Evolutionary conservation across 2,329 filamentous ascomycete genomes (phyloP), one percentile per base, ranked within the genome.

Genomic region (Claviceps quebecensis): DNA sequence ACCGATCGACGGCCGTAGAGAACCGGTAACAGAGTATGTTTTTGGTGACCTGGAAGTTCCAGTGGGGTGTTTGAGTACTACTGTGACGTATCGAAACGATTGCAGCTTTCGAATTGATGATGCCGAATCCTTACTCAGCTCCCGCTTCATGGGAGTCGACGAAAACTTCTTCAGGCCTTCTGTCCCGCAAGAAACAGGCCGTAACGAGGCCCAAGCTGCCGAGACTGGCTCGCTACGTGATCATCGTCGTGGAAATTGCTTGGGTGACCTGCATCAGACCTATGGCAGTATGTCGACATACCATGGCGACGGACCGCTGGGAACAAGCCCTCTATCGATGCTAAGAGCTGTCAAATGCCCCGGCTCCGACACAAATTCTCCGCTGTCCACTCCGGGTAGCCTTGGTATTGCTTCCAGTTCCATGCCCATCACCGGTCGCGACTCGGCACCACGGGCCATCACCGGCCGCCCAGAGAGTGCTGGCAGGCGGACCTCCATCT

Each of bases 261-360:
- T 72, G 65, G 68, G 68, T 6, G 86, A 90, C 55, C 73, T 79
- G 45, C 82, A 86, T 52, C 87, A 91, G 64, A 86, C 87, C 1
- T 95, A 95, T 63, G 89, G 89, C 52, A 95, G 89, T 59, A 65
- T 95, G 56, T 93, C 88, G 2, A 95, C 89, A 0, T 96, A 94
- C 56, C 82, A 95, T 62, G 85, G 86, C n/a, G 82, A 84, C 50
- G 84, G 81, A 34, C 77, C 82, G 3, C 68, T 82, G n/a, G 85
- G 85, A 19, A 87, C 87, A 47, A 95, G 89, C 60, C 90, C 90
- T 8, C 84, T 95, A 52, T 87, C 89, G 47, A 86, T 89, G 13
- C 73, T 95, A 40, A 81, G 84, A 57, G 83, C 86, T 41, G 81
- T 84, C 39, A 81, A 73, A 53, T 69, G 72, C 1, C 72, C 75